Evolutionary conservation across 106 monocot genomes (phyloP).

Genomic region (Dioscorea dumetorum): DNA sequence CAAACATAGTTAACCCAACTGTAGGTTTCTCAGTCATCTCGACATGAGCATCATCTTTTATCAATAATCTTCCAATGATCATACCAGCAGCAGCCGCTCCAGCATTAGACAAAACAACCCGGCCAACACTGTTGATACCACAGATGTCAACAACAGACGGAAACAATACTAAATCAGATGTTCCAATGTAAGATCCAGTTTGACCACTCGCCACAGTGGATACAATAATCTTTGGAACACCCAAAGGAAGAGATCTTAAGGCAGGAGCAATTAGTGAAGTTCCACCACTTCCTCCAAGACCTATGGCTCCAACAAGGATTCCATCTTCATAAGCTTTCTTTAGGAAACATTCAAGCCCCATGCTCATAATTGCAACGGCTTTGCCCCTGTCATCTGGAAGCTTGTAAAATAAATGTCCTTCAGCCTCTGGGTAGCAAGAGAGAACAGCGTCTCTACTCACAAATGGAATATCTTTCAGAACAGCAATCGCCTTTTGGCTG

Average conservation of each 20-base stretch:
- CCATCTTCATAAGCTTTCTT: constrained; percentile 31
- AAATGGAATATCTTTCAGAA: constrained; percentile 28
- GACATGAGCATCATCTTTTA: constrained; percentile 13
- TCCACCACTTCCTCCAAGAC: constrained; percentile 87
- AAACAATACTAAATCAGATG: constrained; percentile 72
- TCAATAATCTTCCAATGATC: constrained; percentile 39
- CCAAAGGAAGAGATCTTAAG: constrained; percentile 69
- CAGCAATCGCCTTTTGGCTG: constrained; percentile 17
- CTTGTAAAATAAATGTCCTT: constrained; percentile 18
- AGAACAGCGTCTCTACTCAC: constrained; percentile 54
- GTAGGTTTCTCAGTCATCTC: constrained; percentile 41
- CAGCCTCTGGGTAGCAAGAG: constrained; percentile 17
- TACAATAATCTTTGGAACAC: constrained; percentile 84
- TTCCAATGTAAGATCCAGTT: constrained; percentile 68
- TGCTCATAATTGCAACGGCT: constrained; percentile 60
- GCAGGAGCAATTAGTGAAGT: constrained; percentile 78
- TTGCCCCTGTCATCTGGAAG: constrained; percentile 77
- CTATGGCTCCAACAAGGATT: constrained; percentile 51
- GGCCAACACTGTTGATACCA: constrained; percentile 77
- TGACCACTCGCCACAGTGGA: constrained; percentile 93
- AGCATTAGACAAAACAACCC: constrained; percentile 62
- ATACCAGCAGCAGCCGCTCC: constrained; percentile 80
- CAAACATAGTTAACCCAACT: constrained; percentile 91
- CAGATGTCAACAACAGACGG: constrained; percentile 85
- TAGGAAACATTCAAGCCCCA: constrained; percentile 54